Base-by-base conservation (phyloP, 768 basidiomycete species). In the Kwoniella sp. region DNA sequence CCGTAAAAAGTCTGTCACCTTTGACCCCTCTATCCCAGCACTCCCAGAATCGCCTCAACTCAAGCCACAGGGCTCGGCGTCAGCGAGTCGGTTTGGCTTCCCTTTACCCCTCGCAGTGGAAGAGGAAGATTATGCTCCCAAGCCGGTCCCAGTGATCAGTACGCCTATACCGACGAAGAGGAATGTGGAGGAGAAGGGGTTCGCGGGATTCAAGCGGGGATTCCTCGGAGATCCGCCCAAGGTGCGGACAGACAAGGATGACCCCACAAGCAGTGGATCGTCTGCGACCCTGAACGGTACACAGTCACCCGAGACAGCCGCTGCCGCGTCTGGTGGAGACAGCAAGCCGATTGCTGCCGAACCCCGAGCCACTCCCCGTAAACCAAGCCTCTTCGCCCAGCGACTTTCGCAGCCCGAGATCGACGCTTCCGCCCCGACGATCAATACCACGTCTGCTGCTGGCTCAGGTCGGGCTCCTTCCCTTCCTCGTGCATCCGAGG, bases 371-470 rank as follows among this genome's bases (percentile, higher is more conserved):
- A 36, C 20, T 11, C 28, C 41, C 22, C 54, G 53, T 43, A 65
- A 65, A 54, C 58, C 56, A 25, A 66, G 65, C 48, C 26, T 69
- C 27, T 69, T 69, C 38, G 65, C 67, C n/a, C 64, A 64, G 41
- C 33, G 67, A 26, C 33, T 63, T 33, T 32, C 38, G 29, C 26
- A 45, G 32, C 45, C 39, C 23, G 41, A 41, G 33, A 57, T 47
- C 15, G 44, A 52, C 11, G 56, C 49, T 15, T 46, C 50, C 19
- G 51, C 45, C 23, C 49, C 41, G 2, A 28, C 27, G 10, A 32
- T 46, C 15, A 40, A 49, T 2, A 49, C 46, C 7, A 59, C 48
- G 20, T 26, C 45, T 22, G 36, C 26, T 9, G 22, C 37, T 3
- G n/a, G 41, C 11, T 29, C 45, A 8, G 25, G 3, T 22, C 17